These are phyloP conservation scores for Exophiala sp. DNA, from an alignment of 2,329 filamentous ascomycete species.

Conservation along the genomic window DNA sequence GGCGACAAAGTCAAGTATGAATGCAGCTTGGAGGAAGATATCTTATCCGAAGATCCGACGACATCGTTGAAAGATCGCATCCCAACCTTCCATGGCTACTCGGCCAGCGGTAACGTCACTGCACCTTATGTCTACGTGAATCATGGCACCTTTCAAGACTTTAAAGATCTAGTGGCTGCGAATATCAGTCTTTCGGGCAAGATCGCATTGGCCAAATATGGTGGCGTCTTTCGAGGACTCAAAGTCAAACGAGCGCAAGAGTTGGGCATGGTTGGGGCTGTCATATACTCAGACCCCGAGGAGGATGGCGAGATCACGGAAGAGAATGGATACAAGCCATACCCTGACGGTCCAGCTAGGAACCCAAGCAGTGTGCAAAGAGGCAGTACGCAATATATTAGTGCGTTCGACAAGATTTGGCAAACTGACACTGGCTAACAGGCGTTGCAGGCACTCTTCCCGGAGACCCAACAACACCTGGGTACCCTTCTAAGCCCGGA, in stretches of 20 bases:
- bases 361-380: slow-evolving; percentile 87
- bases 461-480: slow-evolving; percentile 83
- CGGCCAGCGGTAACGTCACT: slow-evolving; percentile 86
- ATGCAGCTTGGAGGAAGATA: slow-evolving; percentile 78
- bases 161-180: slow-evolving; percentile 71
- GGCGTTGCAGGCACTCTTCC: slow-evolving; percentile 51
- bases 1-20: slow-evolving; percentile 64
- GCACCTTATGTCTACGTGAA: slow-evolving; percentile 84
- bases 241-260: slow-evolving; percentile 93
- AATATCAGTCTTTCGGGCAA: slow-evolving; percentile 77
- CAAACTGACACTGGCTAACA: slow-evolving; percentile 21
- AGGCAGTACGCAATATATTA: slow-evolving; percentile 80
- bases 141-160: slow-evolving; percentile 83
- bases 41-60: slow-evolving; percentile 78
- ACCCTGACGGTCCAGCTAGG: slow-evolving; percentile 81
- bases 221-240: slow-evolving; percentile 79
- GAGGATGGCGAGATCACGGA: slow-evolving; percentile 81
- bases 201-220: slow-evolving; percentile 83
- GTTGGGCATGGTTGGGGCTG: slow-evolving; percentile 77
- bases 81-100: slow-evolving; percentile 93
- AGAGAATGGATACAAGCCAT: slow-evolving; percentile 71
- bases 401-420: slow-evolving; percentile 44
- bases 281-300: slow-evolving; percentile 85
- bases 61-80: slow-evolving; percentile 68
- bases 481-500: slow-evolving; percentile 90